phyloP scores from a whole-genome alignment of 345 rosid genomes.

The Populus tremula region DNA sequence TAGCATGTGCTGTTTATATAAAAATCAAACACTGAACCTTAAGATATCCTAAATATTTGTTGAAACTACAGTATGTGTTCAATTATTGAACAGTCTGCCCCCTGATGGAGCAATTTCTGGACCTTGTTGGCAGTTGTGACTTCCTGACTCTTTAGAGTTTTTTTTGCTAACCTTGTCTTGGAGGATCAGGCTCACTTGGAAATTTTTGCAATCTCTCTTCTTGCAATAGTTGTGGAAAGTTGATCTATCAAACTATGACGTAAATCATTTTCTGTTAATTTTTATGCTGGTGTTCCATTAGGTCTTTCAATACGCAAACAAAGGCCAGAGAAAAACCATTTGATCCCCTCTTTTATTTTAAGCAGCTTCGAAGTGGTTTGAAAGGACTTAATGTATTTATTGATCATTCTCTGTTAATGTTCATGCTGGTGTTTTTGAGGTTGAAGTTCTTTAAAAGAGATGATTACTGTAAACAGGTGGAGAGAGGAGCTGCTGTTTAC shows the following conservation, averaged over 20 bases:
- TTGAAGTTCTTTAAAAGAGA: not conserved
- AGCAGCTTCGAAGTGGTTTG: not conserved
- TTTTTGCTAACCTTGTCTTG: too few species aligned
- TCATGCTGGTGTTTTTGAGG: not conserved
- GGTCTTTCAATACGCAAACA: too few species aligned
- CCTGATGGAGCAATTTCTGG: not conserved
- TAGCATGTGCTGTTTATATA: not conserved
- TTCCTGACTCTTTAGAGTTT: too few species aligned
- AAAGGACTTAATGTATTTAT: not conserved
- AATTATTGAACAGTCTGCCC: not conserved
- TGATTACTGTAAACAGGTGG: conserved; percentile 58
- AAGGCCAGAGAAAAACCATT: too few species aligned
- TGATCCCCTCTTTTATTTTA: not conserved
- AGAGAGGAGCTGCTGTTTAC: conserved; percentile 76
- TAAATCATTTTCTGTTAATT: not conserved
- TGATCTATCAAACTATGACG: not conserved
- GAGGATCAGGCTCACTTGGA: too few species aligned
- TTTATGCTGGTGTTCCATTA: not conserved
- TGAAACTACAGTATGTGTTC: not conserved
- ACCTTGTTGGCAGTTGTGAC: too few species aligned
- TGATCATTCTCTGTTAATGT: too few species aligned
- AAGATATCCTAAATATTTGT: not conserved
- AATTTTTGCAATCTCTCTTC: not conserved
- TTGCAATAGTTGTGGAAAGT: not conserved
- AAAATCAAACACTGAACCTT: not conserved